Evolutionary conservation across 106 monocot genomes (phyloP), one percentile per base, ranked within the genome.

Genomic region (Narthecium ossifragum): DNA sequence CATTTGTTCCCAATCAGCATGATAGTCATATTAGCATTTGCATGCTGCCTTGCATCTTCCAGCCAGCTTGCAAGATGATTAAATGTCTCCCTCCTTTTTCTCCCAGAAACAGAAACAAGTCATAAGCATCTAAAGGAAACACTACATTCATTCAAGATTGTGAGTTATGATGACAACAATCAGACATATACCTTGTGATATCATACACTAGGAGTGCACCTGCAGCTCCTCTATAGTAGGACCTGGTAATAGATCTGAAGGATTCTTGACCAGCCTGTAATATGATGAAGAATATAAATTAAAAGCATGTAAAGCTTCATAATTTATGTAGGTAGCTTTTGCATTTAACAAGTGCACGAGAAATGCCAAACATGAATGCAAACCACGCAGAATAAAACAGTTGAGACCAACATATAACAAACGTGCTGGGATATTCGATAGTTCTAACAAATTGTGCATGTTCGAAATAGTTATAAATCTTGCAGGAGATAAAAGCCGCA

Each of bases 41-140:
- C 88, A 63, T 88, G 88, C 15, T 88, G 79, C 54, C 79, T 73
- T 53, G 83, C 83, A 76, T 88, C 88, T 67, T 88, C 88, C 54
- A 88, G 57, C 88, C 88, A 88, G 63, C 83, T 83, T 8, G 83
- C 88, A 14, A 88, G 76, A 73, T 88, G 83, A 48, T 88, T 83
- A 32, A 88, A 88, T 45, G 88, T 88, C 62, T 88, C 88, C 60
- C 88, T 88, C 83, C 88, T 88, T 6, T n/a, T n/a, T n/a, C n/a
- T 31, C 7, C 29, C 14, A 8, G 28, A 8, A 0, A 65, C 2
- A 17, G n/a, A n/a, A n/a, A n/a, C n/a, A n/a, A n/a, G n/a, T n/a
- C n/a, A n/a, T n/a, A n/a, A n/a, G n/a, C n/a, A n/a, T n/a, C n/a
- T n/a, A n/a, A n/a, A n/a, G n/a, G n/a, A n/a, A n/a, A n/a, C n/a